Evolutionary conservation across 345 rosid species (phyloP), one percentile per base, ranked within the genome.

Genomic region (Clausena lansium): DNA sequence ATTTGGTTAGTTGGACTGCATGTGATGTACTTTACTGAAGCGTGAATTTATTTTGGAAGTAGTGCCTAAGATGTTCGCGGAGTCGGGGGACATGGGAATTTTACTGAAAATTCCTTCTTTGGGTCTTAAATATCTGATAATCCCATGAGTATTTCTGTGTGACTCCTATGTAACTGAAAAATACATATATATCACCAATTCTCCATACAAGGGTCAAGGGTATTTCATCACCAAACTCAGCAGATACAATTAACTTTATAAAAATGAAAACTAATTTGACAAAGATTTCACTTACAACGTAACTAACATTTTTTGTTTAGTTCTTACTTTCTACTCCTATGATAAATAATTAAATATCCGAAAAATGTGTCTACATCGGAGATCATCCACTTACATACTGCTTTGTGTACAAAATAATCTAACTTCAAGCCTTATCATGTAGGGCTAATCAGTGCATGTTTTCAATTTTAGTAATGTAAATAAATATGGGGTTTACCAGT

Each of bases 401-500:
- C 9, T 52, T 30, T 52, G 39, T 30, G 27, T 17, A 47, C 38
- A 25, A 15, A 15, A 47, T 9, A 25, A 45, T 6, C 9, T 47
- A 33, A 71, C 6, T 36, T 55, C 9, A 55, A 22, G 47, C 19
- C 75, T 6, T 11, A 13, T n/a, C 24, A 47, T 33, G 11, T 33
- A 45, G 47, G 9, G 78, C 6, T 64, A 64, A 22, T 3, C 17
- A 45, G 13, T 45, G 50, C 50, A 13, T 45, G 50, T 52, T 52
- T 17, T 52, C 22, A 7, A 52, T 52, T 17, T 38, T 28, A 35
- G 55, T 55, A 45, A 73, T 39, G 24, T n/a, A 59, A 10, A 35
- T 58, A 13, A 61, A 67, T 47, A 54, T 38, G 15, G 60, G 70
- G 28, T 45, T 79, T 81, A 81, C 88, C 86, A 83, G 74, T 81